A percentile compares a stretch with the other conserved stretches of the same genome.
Evolutionary conservation across 2,329 filamentous ascomycete species (phyloP).

Genomic region (Gremmenia infestans): DNA sequence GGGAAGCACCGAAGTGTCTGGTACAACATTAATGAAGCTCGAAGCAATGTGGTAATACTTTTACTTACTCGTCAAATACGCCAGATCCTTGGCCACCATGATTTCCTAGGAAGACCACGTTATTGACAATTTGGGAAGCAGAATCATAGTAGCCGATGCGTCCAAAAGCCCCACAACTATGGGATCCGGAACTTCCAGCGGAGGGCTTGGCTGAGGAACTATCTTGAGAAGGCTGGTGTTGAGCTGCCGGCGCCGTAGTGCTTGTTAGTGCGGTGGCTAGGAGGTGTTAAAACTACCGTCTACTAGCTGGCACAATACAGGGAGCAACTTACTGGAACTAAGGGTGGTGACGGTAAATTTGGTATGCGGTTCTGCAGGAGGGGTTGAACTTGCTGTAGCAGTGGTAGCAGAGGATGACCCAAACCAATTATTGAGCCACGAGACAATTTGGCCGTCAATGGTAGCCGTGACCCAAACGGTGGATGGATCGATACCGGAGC

Average conservation of each 20-base stretch:
- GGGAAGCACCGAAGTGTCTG: conserved; percentile 50
- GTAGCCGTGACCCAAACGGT: conserved; percentile 22
- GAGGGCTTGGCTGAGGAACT: not conserved
- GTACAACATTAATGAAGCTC: conserved; percentile 8
- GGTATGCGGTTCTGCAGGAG: not conserved
- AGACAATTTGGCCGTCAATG: conserved; percentile 21
- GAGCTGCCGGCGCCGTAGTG: not conserved
- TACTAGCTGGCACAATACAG: not conserved
- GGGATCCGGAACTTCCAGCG: conserved; percentile 19
- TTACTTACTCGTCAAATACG: conserved; percentile 43
- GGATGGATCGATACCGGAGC: conserved; percentile 12
- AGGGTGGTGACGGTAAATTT: not conserved
- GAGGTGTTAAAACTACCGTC: not conserved
- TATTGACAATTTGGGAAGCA: conserved; percentile 38
- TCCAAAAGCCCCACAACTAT: conserved; percentile 31
- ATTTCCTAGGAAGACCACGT: conserved; percentile 55
- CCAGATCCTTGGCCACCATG: conserved; percentile 51
- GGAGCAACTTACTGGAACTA: not conserved
- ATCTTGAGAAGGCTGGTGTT: not conserved
- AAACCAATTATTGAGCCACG: conserved; percentile 20
- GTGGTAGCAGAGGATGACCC: conserved; percentile 5
- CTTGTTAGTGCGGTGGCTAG: not conserved
- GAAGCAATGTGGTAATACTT: not conserved
- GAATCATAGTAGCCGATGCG: conserved; percentile 46
- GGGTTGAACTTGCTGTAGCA: not conserved